Evolutionary conservation across 176 grass and related monocot genomes (phyloP).

Genomic region (Ensete ventricosum): DNA sequence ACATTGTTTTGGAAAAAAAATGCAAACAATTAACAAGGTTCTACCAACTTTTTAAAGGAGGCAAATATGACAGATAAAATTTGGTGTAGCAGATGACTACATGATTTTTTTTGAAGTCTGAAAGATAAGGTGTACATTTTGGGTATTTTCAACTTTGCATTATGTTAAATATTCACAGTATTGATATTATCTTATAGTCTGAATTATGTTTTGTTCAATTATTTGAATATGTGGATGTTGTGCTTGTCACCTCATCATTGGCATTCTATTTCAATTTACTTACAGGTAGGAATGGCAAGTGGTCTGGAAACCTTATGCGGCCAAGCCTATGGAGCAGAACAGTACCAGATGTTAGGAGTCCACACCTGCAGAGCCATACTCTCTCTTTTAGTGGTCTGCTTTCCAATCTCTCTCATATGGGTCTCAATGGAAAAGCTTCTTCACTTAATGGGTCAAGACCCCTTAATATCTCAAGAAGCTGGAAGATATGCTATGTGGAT

Average conservation of each 20-base stretch:
- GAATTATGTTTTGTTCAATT: not conserved
- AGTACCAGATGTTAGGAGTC: not conserved
- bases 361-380: slow-evolving; percentile 2
- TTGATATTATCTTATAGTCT: not conserved
- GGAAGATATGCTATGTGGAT: slow-evolving; percentile 1
- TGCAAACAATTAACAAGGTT: no score
- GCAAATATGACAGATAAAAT: not conserved
- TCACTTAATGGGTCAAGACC: slow-evolving; percentile 1
- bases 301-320: slow-evolving; percentile 12
- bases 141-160: not conserved
- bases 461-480: not conserved
- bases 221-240: not conserved
- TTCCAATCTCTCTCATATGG: slow-evolving; percentile 5
- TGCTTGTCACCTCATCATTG: not conserved
- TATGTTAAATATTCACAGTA: no score
- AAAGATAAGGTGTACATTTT: not conserved
- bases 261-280: not conserved
- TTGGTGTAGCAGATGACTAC: not conserved
- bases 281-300: slow-evolving; percentile 12
- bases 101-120: not conserved
- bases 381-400: not conserved
- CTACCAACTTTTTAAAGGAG: no score
- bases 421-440: slow-evolving; percentile 5
- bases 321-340: slow-evolving; percentile 17
- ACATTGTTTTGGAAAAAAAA: no score